Evolutionary conservation across 2,329 filamentous ascomycete genomes (phyloP), one percentile per base, ranked within the genome.

Genomic region (Tolypocladium album): DNA sequence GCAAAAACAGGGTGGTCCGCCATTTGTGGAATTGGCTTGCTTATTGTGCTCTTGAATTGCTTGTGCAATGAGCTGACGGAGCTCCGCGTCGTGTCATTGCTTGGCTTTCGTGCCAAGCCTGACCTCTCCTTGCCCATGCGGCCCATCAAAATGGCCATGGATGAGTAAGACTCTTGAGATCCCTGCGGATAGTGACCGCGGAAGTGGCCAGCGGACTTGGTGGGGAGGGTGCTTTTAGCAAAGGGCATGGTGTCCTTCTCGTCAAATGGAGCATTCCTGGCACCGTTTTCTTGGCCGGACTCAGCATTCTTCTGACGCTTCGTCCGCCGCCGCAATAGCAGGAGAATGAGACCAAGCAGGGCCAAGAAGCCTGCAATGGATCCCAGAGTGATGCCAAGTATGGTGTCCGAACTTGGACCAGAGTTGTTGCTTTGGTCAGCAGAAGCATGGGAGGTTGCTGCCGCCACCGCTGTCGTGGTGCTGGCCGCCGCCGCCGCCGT

Each of bases 361-460:
- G 85, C 75, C 24, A 88, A 85, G 58, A 91, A 77, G 22, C 89
- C 91, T 58, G 89, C 82, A 27, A 96, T 85, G n/a, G 87, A 86
- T 15, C 92, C 92, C 1, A 97, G 80, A 0, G 89, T 89, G 57
- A 90, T 89, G 40, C 90, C 92, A 1, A 97, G 80, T 36, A 96
- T 88, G 9, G 85, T 65, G 73, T 81, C 77, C 70, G 77, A 69
- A 61, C 71, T 69, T 56, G 72, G 63, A n/a, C 67, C 72, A 61
- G 70, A 71, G 62, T 64, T 67, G 34, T 67, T 64, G 62, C 69
- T 27, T 45, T 56, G 58, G 50, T n/a, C 31, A 12, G 2, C 5
- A 3, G 50, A 55, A 22, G 17, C 39, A 22, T 24, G 24, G 34
- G 45, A 17, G 22, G 17, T 34, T 53, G n/a, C 38, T 27, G 24